phyloP scores from a whole-genome alignment of 1,284 basidiomycete genomes.

The Xerocomus amazonicus region DNA sequence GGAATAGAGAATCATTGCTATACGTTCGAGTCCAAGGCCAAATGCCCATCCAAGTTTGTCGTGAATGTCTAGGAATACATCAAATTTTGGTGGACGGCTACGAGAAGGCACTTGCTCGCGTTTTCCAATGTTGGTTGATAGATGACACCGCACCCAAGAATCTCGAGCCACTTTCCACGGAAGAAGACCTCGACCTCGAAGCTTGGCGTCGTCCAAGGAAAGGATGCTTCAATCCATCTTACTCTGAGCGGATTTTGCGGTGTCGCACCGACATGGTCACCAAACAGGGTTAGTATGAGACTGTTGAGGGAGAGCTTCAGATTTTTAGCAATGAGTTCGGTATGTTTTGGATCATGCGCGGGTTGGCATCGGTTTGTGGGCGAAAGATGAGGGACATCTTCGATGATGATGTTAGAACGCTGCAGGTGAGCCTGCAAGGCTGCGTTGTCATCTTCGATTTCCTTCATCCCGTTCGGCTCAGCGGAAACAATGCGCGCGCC shows the following conservation, averaged over 20 bases:
- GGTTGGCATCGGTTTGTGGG: slow-evolving; percentile 79
- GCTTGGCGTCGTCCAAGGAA: slow-evolving; percentile 97
- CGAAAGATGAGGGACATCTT: slow-evolving; percentile 78
- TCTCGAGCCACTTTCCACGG: slow-evolving; percentile 96
- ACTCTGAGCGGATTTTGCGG: slow-evolving; percentile 73
- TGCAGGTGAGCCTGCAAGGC: slow-evolving; percentile 60
- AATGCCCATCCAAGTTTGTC: slow-evolving; percentile 97
- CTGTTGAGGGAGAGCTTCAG: slow-evolving; percentile 91
- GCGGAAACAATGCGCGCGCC: slow-evolving; percentile 80
- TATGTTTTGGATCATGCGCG: slow-evolving; percentile 67
- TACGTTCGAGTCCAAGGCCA: slow-evolving; percentile 94
- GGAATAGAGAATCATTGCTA: slow-evolving; percentile 96
- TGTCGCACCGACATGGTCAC: slow-evolving; percentile 46
- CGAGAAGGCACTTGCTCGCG: slow-evolving; percentile 58
- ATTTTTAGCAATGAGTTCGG: slow-evolving; percentile 76
- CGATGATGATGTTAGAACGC: slow-evolving; percentile 74
- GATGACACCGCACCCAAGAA: slow-evolving; percentile 92
- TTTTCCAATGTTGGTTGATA: slow-evolving; percentile 85
- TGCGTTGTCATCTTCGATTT: slow-evolving; percentile 63
- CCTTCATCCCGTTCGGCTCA: slow-evolving; percentile 49
- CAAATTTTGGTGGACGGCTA: not conserved
- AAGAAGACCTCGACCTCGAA: slow-evolving; percentile 99
- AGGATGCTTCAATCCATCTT: slow-evolving; percentile 97
- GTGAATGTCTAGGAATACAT: slow-evolving; percentile 54
- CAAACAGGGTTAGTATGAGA: slow-evolving; percentile 84